phyloP scores from a whole-genome alignment of 352 stramenopile species.

The Albugo laibachii region DNA sequence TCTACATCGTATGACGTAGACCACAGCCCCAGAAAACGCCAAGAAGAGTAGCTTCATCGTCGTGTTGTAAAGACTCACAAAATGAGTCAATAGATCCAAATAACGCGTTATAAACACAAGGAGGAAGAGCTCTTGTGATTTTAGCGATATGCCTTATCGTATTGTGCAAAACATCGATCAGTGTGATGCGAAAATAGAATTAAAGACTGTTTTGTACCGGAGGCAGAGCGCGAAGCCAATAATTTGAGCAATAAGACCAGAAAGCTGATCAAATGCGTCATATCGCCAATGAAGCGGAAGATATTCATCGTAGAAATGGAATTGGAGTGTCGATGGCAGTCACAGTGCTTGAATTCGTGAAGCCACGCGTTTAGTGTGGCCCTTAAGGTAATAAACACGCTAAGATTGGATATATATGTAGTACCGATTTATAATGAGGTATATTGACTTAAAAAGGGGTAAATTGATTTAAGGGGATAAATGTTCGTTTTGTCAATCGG shows the following conservation, averaged over 20 bases:
- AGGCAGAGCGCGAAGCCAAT: conserved; percentile 57
- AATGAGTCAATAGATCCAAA: conserved; percentile 95
- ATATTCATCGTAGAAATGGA: conserved; percentile 71
- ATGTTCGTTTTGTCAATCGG: too few species aligned
- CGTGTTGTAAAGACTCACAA: conserved; percentile 95
- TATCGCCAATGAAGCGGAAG: conserved; percentile 96
- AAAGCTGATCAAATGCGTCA: conserved; percentile 98
- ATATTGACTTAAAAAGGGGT: too few species aligned
- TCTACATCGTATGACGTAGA: conserved; percentile 95
- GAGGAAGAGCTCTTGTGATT: conserved; percentile 98
- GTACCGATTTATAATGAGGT: too few species aligned
- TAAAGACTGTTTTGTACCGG: conserved; percentile 17
- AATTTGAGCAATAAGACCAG: conserved; percentile 96
- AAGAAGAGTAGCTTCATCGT: conserved; percentile 99
- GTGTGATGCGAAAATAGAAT: neutral
- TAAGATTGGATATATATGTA: too few species aligned
- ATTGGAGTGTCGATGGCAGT: too few species aligned
- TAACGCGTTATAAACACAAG: conserved; percentile 97
- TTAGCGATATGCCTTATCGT: conserved; percentile 90
- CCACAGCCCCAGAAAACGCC: conserved; percentile 87
- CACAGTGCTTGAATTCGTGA: too few species aligned
- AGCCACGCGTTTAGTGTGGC: too few species aligned
- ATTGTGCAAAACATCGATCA: neutral
- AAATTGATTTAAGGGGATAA: too few species aligned
- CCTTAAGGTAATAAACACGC: too few species aligned